Percentiles rank a stretch among this genome's conserved stretches.
Conservation (phyloP, 768 basidiomycete species). For the Hygrophorus russula region DNA sequence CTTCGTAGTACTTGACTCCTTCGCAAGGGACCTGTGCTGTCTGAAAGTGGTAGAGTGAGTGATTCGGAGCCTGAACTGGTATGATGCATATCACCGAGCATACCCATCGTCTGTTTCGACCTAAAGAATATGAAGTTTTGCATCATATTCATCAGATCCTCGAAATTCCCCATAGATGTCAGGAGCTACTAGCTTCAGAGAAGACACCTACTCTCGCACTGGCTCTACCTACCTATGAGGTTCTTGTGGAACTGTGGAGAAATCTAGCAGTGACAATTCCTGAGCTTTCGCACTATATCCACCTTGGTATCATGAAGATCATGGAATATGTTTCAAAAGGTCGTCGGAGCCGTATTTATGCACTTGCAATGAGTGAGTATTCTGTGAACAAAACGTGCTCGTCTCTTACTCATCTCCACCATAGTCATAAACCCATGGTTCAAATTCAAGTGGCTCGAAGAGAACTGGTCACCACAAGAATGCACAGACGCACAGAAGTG, state of each 20-base stretch:
- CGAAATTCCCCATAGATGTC: slow-evolving; percentile 16
- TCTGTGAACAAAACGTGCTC: neutral
- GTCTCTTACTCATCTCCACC: neutral
- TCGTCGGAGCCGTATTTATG: slow-evolving; percentile 17
- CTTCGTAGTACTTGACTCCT: slow-evolving; percentile 11
- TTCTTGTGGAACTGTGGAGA: slow-evolving; percentile 13
- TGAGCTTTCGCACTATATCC: slow-evolving; percentile 16
- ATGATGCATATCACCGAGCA: no score
- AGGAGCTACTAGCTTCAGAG: slow-evolving; percentile 23
- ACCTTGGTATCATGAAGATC: slow-evolving; percentile 18
- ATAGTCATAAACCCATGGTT: slow-evolving; percentile 14
- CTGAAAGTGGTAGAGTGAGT: no score
- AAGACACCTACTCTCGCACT: slow-evolving; percentile 21
- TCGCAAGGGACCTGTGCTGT: no score
- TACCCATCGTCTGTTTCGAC: slow-evolving; percentile 6
- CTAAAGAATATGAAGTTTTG: slow-evolving; percentile 11
- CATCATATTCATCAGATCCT: slow-evolving; percentile 19
- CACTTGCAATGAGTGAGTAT: slow-evolving; percentile 19
- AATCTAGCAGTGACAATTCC: slow-evolving; percentile 11
- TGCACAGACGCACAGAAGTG: slow-evolving; percentile 8
- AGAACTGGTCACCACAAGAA: slow-evolving; percentile 9
- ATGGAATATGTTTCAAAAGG: slow-evolving; percentile 18
- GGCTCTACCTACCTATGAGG: slow-evolving; percentile 21
- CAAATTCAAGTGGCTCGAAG: slow-evolving; percentile 12
- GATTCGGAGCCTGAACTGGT: no score